Conservation (phyloP, 495 filamentous ascomycete genomes). For the Elaphomyces granulatus region DNA sequence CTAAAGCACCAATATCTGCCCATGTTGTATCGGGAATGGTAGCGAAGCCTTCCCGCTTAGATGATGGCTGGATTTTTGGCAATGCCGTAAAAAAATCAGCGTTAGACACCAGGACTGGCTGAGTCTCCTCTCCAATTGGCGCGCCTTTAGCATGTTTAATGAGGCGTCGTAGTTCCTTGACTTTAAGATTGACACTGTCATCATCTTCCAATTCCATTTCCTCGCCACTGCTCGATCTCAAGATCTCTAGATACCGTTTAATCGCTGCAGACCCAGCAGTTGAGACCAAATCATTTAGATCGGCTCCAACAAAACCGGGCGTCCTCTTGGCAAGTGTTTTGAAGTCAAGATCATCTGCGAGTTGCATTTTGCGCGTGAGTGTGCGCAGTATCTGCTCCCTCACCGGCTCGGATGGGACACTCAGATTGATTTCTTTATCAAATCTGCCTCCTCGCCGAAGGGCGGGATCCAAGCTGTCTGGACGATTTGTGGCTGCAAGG, state of each 20-base stretch:
- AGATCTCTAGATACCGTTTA: slow-evolving; percentile 40
- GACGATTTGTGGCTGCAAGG: slow-evolving; percentile 83
- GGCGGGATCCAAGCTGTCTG: slow-evolving; percentile 79
- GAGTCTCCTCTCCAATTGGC: slow-evolving; percentile 29
- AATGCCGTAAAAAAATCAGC: slow-evolving; percentile 64
- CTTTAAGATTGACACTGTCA: slow-evolving; percentile 25
- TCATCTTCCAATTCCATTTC: slow-evolving; percentile 30
- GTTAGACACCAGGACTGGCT: slow-evolving; percentile 38
- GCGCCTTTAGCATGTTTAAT: slow-evolving; percentile 38
- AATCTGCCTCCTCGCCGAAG: slow-evolving; percentile 77
- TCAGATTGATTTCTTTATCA: slow-evolving; percentile 85
- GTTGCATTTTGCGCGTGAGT: slow-evolving; percentile 51
- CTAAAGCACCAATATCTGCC: slow-evolving; percentile 79
- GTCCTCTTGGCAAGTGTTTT: slow-evolving; percentile 71
- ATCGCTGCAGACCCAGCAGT: slow-evolving; percentile 54
- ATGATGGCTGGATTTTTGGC: slow-evolving; percentile 77
- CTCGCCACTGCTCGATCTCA: slow-evolving; percentile 35
- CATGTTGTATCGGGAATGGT: slow-evolving; percentile 96
- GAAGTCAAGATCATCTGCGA: slow-evolving; percentile 65
- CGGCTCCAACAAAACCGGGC: slow-evolving; percentile 91
- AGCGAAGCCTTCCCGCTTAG: slow-evolving; percentile 91
- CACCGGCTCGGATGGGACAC: slow-evolving; percentile 76
- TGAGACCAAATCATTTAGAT: slow-evolving; percentile 70
- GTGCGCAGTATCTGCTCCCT: slow-evolving; percentile 74
- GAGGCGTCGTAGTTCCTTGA: slow-evolving; percentile 38